Conservation (phyloP, 163 green algal genomes). For the Chlamydomonas reinhardtii region DNA sequence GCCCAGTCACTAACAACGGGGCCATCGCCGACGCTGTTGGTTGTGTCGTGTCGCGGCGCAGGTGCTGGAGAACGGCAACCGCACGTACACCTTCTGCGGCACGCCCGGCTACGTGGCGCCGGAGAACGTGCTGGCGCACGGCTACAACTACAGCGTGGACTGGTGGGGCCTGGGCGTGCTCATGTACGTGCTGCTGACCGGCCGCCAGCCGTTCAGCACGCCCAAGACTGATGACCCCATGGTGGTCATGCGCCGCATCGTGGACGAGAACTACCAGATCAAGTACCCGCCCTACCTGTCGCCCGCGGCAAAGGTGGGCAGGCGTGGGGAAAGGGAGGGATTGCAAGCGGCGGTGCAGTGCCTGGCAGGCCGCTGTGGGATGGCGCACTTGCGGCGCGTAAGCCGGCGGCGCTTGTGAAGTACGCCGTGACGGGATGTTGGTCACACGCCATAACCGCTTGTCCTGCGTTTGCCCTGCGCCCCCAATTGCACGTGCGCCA, state of each 20-base stretch:
- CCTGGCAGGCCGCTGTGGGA: no score
- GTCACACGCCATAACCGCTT: no score
- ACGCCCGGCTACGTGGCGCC: conserved; percentile 98
- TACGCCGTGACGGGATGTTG: no score
- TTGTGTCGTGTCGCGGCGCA: background rate
- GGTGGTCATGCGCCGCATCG: conserved; percentile 96
- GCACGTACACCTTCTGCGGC: conserved; percentile 98
- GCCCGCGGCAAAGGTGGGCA: conserved; percentile 74
- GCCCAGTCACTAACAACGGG: no score
- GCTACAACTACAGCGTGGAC: conserved; percentile 96
- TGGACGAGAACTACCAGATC: conserved; percentile 94
- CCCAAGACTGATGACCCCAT: conserved; percentile 97
- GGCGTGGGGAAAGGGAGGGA: background rate
- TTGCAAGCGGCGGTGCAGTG: no score
- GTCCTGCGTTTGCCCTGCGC: no score
- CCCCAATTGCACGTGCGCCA: background rate
- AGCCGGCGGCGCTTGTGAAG: no score
- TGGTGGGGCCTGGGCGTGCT: conserved; percentile 94
- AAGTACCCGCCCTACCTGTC: conserved; percentile 95
- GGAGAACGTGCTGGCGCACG: conserved; percentile 95
- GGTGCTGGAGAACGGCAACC: conserved; percentile 81
- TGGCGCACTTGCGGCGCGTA: no score
- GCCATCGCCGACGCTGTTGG: no score
- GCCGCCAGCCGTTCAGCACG: conserved; percentile 94
- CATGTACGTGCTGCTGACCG: conserved; percentile 96